These are phyloP conservation scores for sweet orange (Citrus sinensis) DNA, from an alignment of 345 rosid genomes.

Conservation along the genomic window DVS_A1.0 CM039168.1:26286501-26287000, in stretches of 20 bases:
- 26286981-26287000: too few relatives aligned
- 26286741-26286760: neutral
- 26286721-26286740: neutral
- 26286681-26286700: neutral
- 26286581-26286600: neutral
- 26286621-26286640: neutral
- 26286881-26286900: neutral
- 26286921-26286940: neutral
- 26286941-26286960: too few relatives aligned
- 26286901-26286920: neutral
- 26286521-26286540: neutral
- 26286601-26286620: neutral
- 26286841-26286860: neutral
- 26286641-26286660: neutral
- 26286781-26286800: neutral
- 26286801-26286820: neutral
- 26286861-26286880: neutral
- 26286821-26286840: too few relatives aligned
- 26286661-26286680: neutral
- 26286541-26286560: neutral
- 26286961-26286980: neutral
- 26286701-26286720: conserved; percentile 5
- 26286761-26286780: neutral
- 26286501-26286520: neutral
- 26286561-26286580: too few relatives aligned